These are phyloP conservation scores for Periconia macrospinosa DNA, from an alignment of 2,329 filamentous ascomycete species.

Conservation along the genomic window DNA sequence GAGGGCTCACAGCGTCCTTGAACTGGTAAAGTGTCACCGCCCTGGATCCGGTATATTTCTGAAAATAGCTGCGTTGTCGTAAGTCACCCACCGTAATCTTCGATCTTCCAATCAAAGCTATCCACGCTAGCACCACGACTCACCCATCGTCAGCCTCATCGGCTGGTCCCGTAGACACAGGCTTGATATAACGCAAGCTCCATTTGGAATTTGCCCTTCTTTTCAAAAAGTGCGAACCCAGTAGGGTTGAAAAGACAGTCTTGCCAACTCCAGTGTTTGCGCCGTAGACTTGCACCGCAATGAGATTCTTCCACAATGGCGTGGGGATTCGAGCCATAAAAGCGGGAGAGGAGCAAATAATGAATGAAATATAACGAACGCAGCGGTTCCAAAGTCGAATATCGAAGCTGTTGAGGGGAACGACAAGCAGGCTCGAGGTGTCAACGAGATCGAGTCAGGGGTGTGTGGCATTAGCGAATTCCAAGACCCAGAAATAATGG, in stretches of 20 bases:
- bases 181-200: constrained; percentile 71
- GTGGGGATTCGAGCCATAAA: constrained; percentile 55
- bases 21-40: constrained; percentile 71
- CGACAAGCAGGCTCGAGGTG: no score
- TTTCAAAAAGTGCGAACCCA: constrained; percentile 60
- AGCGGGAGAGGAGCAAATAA: not conserved
- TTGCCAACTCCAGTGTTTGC: constrained; percentile 86
- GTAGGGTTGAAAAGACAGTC: constrained; percentile 74
- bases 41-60: constrained; percentile 58
- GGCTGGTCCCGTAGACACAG: constrained; percentile 74
- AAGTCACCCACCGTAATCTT: not conserved
- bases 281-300: constrained; percentile 75
- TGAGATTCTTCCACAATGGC: constrained; percentile 68
- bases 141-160: constrained; percentile 73
- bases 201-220: constrained; percentile 19
- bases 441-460: no score
- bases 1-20: constrained; percentile 73
- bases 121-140: constrained; percentile 3
- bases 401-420: no score
- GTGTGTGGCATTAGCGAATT: no score
- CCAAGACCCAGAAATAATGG: no score
- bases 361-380: not conserved
- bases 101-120: no score
- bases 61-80: constrained; percentile 59
- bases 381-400: not conserved